Evolutionary conservation across 2,329 filamentous ascomycete species (phyloP), one percentile per base, ranked within the genome.

Genomic region (Diaporthe humulicola): DNA sequence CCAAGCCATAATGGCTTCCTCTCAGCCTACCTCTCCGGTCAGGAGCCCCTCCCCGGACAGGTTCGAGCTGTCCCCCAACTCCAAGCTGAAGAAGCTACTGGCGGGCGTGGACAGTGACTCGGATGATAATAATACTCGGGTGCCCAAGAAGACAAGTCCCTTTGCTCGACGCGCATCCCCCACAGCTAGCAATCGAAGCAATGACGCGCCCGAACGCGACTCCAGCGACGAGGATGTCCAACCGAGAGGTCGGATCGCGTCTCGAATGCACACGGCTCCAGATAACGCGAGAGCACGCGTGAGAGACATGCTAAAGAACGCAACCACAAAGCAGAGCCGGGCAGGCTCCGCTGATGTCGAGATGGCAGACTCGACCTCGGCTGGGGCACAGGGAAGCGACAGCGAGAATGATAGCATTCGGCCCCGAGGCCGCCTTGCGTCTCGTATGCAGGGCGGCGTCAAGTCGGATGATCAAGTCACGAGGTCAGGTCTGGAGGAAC

Each of bases 371-470:
- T 38, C 54, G 22, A 40, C 30, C 54, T 67, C 66, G 8, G 74
- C 76, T 33, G 79, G 79, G 56, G 79, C 82, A 69, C 48, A 52
- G 22, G 64, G 48, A 0, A 85, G 88, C 19, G 87, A 88, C 0
- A 85, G 88, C n/a, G 87, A 88, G n/a, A 86, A 88, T 45, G 86
- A 86, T 17, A 84, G 89, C 64, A 82, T 88, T 3, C 85, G 86
- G 58, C 93, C 93, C 0, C 88, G 89, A 72, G 92, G 93, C 33
- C 89, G 90, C 70, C 86, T 94, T 78, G 92, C 92, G 17, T 88
- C 92, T 22, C 87, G 90, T 70, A 91, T 95, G 88, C 88, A 89
- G 75, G 88, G 81, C 54, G 78, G 76, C 42, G 73, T 75, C 30
- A 64, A 66, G 70, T 78, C 54, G 58, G 73, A 12, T 61, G 74